These are phyloP conservation scores for Tulasnella sp. DNA, from an alignment of 768 basidiomycete genomes.

Conservation along the genomic window DNA sequence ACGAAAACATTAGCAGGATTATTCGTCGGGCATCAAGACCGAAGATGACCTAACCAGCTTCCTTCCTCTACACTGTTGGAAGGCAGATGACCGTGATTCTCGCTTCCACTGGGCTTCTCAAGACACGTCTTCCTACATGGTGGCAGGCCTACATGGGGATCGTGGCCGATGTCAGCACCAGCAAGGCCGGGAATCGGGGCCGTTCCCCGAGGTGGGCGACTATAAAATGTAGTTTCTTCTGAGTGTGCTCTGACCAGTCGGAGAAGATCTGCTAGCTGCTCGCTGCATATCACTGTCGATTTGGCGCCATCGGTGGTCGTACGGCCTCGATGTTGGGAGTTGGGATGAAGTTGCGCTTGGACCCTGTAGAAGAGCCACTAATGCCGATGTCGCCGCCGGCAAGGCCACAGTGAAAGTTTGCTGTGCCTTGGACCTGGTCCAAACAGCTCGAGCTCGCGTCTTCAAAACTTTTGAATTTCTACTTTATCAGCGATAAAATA, in stretches of 20 bases:
- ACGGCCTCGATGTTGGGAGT: too few relatives aligned
- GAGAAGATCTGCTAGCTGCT: too few relatives aligned
- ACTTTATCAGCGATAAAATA: too few relatives aligned
- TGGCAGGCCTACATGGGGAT: conserved; percentile 24
- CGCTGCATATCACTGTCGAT: too few relatives aligned
- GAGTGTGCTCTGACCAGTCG: background rate
- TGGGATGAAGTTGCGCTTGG: too few relatives aligned
- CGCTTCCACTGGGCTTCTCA: background rate
- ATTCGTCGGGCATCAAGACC: background rate
- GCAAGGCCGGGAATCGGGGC: background rate
- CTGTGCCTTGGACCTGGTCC: too few relatives aligned
- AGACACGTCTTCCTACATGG: conserved; percentile 12
- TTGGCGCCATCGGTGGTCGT: too few relatives aligned
- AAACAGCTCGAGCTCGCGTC: too few relatives aligned
- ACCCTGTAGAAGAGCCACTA: too few relatives aligned
- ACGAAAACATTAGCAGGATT: background rate
- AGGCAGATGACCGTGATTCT: background rate
- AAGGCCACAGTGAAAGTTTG: too few relatives aligned
- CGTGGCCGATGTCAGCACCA: background rate
- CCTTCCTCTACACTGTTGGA: conserved; percentile 10
- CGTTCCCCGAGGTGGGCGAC: background rate
- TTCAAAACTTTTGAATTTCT: too few relatives aligned
- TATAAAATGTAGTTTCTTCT: background rate
- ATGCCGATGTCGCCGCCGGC: too few relatives aligned
- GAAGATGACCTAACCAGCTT: conserved; percentile 18